Evolutionary conservation across 208 protist species (phyloP), one percentile per base, ranked within the genome.

Genomic region (Hexamita inflata): DNA sequence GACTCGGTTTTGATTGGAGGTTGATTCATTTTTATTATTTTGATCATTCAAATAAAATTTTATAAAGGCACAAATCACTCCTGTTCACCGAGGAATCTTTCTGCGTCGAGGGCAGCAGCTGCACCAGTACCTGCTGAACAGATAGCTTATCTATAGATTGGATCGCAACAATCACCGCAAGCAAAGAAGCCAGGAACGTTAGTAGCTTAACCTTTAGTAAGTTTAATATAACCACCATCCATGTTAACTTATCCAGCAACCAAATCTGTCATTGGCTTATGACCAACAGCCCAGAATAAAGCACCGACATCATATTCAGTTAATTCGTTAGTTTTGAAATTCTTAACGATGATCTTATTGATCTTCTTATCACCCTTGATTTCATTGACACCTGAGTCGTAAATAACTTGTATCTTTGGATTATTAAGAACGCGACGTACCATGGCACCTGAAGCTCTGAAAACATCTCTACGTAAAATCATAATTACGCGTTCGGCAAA

Each of bases 371-470:
- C 68, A 34, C 68, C 68, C 41, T 61, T 70, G 35, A 70, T 70
- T 38, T 70, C 64, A n/a, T 70, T 19, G n/a, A 70, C 38, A 32
- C 19, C 64, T 28, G 38, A 57, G 40, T 70, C 35, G 35, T 70
- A 70, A n/a, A 70, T 70, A 11, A 70, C 42, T 38, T 70, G 19
- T 24, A 70, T 70, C 38, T 49, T 35, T 19, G n/a, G n/a, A 32
- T 70, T 45, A n/a, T 7, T 45, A 7, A 32, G 11, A 11, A 70
- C 64, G 11, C 38, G n/a, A 11, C 42, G 9, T n/a, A 49, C 32
- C 64, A 70, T 70, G 26, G 68, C 68, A 28, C 40, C 68, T 59
- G 68, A 75, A 28, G 45, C 68, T 28, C 68, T 15, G 68, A 75
- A 60, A 15, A 13, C 19, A 38, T 75, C 68, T n/a, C 68, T 15